phyloP scores from a whole-genome alignment of 2,329 filamentous ascomycete genomes.

The Hypoxylon sp. region DNA sequence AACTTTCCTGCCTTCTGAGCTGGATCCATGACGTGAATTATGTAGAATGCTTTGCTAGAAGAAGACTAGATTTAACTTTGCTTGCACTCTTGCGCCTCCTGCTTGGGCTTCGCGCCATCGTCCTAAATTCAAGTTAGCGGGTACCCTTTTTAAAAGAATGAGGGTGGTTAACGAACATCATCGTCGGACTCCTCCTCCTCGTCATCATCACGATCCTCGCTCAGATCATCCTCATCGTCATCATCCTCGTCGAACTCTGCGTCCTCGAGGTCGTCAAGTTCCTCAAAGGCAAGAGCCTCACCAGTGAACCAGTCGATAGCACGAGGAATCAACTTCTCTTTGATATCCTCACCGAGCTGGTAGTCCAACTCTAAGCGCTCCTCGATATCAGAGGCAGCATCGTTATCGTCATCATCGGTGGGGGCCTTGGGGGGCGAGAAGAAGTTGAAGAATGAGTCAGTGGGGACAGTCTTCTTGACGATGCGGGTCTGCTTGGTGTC shows the following conservation, averaged over 20 bases:
- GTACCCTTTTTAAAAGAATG: constrained; percentile 34
- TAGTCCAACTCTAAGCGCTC: constrained; percentile 98
- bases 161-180: constrained; percentile 63
- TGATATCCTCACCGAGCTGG: constrained; percentile 98
- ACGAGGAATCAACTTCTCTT: constrained; percentile 98
- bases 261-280: constrained; percentile 83
- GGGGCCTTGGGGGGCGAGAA: constrained; percentile 95
- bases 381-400: constrained; percentile 90
- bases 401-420: constrained; percentile 70
- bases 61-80: constrained; percentile 73
- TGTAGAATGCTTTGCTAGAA: constrained; percentile 15
- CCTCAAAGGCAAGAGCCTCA: constrained; percentile 96
- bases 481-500: constrained; percentile 99
- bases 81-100: constrained; percentile 95
- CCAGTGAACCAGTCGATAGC: constrained; percentile 99
- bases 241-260: constrained; percentile 90
- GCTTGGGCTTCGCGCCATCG: constrained; percentile 88
- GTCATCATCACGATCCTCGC: constrained; percentile 77
- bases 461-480: constrained; percentile 98
- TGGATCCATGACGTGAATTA: constrained; percentile 26
- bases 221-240: constrained; percentile 85
- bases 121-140: constrained; percentile 65
- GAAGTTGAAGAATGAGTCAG: constrained; percentile 99
- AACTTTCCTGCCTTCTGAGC: constrained; percentile 20
- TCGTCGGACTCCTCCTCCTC: constrained; percentile 86